Percentiles rank a stretch among this genome's conserved stretches.
Evolutionary conservation across 768 basidiomycete genomes (phyloP).

Genomic region (Clathrus columnatus): DNA sequence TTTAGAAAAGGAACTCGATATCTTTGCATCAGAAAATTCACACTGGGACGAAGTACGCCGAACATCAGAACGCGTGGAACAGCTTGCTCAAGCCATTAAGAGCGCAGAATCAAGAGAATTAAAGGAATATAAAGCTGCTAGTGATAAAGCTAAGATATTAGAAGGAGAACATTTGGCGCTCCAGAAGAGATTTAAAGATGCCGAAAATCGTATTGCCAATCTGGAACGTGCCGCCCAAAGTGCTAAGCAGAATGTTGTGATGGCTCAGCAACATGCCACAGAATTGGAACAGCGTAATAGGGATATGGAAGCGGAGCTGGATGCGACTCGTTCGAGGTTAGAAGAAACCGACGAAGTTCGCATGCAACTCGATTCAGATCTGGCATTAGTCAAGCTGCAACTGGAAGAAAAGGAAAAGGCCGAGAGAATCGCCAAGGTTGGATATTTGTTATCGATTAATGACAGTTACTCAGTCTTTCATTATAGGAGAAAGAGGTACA

Average conservation of each 20-base stretch:
- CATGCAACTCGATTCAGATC: conserved; percentile 61
- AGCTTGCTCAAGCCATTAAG: conserved; percentile 49
- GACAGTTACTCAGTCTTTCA: background rate
- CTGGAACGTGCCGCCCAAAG: conserved; percentile 51
- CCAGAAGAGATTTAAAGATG: conserved; percentile 67
- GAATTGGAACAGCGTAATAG: conserved; percentile 79
- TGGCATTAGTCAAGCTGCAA: conserved; percentile 56
- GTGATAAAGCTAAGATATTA: conserved; percentile 46
- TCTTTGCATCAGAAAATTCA: conserved; percentile 50
- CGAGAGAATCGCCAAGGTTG: conserved; percentile 58
- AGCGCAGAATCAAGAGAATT: conserved; percentile 65
- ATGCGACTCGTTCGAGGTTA: conserved; percentile 47
- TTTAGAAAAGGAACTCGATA: conserved; percentile 55
- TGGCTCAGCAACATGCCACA: conserved; percentile 66
- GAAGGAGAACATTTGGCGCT: conserved; percentile 60
- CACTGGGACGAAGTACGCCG: conserved; percentile 73
- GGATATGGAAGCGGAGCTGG: conserved; percentile 58
- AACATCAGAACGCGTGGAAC: conserved; percentile 64
- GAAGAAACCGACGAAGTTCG: conserved; percentile 61
- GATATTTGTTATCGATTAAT: conserved; percentile 1
- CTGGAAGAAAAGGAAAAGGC: conserved; percentile 71
- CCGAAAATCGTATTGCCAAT: conserved; percentile 51
- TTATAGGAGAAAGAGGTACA: conserved; percentile 62
- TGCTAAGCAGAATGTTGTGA: conserved; percentile 53
- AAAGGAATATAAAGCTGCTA: conserved; percentile 55